Conservation (phyloP, 306 rosid species). For the Cyamopsis tetragonoloba region DNA sequence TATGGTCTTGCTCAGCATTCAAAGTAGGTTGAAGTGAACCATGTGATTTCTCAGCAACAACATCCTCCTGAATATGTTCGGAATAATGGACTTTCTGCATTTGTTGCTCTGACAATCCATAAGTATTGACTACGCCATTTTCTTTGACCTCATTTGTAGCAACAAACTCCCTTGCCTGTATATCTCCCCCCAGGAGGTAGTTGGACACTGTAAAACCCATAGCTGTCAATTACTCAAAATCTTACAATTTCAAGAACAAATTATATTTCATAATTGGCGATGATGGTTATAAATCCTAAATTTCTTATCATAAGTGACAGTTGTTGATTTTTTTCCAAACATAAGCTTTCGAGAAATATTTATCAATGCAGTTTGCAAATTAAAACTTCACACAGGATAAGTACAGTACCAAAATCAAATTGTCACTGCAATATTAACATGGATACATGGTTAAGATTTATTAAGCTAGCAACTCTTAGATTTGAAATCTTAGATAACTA, state of each 20-base stretch:
- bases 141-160: constrained; percentile 50
- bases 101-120: constrained; percentile 55
- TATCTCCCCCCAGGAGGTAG: constrained; percentile 57
- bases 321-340: no score
- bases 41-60: constrained; percentile 44
- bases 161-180: constrained; percentile 55
- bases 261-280: not conserved
- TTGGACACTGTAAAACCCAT: constrained; percentile 50
- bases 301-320: not conserved
- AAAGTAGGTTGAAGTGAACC: constrained; percentile 48
- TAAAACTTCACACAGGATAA: not conserved
- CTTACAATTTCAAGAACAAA: not conserved
- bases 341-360: not conserved
- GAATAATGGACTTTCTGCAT: constrained; percentile 52
- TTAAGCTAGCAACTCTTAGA: not conserved
- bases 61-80: constrained; percentile 45
- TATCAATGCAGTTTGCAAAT: not conserved
- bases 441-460: not conserved
- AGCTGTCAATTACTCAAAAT: constrained; percentile 17
- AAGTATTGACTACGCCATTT: constrained; percentile 48
- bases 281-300: not conserved
- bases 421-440: not conserved
- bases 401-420: not conserved
- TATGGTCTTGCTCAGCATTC: constrained; percentile 44
- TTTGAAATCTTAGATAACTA: not conserved